Evolutionary conservation across 208 protist genomes (phyloP).

Genomic region (Trypanosoma platydactyli): DNA sequence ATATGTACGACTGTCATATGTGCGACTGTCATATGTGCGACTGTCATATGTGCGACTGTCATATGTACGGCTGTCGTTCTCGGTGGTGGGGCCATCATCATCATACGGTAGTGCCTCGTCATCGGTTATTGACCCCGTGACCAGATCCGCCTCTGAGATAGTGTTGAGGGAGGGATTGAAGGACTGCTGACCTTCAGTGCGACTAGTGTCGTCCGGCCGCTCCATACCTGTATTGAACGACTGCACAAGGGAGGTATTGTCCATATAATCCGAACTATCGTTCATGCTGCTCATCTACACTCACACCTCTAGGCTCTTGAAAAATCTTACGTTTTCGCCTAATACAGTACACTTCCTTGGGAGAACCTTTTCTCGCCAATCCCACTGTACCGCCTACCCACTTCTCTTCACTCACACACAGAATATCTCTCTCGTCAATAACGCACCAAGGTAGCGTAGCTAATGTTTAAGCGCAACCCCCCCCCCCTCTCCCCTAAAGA

Average conservation of each 20-base stretch:
- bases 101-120: slow-evolving; percentile 15
- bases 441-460: too few relatives aligned
- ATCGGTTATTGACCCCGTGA: slow-evolving; percentile 18
- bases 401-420: too few relatives aligned
- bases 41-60: slow-evolving; percentile 22
- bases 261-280: slow-evolving; percentile 44
- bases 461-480: too few relatives aligned
- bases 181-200: slow-evolving; percentile 14
- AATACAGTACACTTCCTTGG: background rate
- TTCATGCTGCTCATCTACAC: slow-evolving; percentile 64
- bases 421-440: too few relatives aligned
- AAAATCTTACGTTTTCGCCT: background rate
- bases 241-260: slow-evolving; percentile 15
- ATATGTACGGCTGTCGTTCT: slow-evolving; percentile 27
- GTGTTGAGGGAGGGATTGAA: slow-evolving; percentile 19
- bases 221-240: slow-evolving; percentile 5
- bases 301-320: background rate
- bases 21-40: slow-evolving; percentile 25
- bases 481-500: too few relatives aligned
- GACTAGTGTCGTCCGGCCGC: background rate
- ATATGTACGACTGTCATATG: slow-evolving; percentile 23
- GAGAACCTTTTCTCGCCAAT: too few relatives aligned
- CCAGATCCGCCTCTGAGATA: slow-evolving; percentile 16
- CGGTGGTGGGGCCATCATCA: slow-evolving; percentile 33
- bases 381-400: too few relatives aligned